phyloP scores from a whole-genome alignment of 192 early-diverging fungal species.

The Coemansia sp. region DNA sequence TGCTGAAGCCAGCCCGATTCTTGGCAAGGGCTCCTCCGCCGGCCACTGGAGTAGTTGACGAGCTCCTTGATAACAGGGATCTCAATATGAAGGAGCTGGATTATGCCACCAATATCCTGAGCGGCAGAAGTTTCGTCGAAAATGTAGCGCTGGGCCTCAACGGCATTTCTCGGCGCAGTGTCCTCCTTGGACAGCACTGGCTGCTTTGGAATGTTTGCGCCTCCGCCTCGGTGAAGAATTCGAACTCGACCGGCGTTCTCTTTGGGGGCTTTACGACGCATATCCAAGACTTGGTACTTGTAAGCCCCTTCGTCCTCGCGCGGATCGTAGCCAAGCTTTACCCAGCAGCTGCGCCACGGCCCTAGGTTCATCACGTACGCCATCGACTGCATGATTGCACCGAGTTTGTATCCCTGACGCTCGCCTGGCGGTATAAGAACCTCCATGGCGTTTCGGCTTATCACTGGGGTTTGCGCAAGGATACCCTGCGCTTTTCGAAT shows the following conservation, averaged over 20 bases:
- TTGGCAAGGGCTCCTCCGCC: constrained; percentile 27
- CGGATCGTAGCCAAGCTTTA: constrained; percentile 52
- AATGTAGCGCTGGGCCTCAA: constrained; percentile 13
- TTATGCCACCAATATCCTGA: constrained; percentile 29
- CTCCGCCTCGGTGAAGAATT: not conserved
- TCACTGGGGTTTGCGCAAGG: constrained; percentile 29
- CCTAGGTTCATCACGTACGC: constrained; percentile 42
- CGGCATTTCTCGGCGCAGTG: not conserved
- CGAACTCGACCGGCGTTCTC: not conserved
- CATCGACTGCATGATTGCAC: constrained; percentile 22
- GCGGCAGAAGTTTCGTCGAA: constrained; percentile 26
- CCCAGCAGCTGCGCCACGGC: constrained; percentile 54
- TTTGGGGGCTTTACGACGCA: constrained; percentile 11
- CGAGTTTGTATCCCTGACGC: constrained; percentile 9
- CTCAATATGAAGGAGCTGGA: constrained; percentile 31
- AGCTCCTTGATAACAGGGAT: constrained; percentile 27
- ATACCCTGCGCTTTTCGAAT: constrained; percentile 19
- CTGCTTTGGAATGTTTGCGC: not conserved
- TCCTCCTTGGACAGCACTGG: not conserved
- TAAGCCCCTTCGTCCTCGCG: constrained; percentile 34
- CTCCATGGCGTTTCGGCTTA: constrained; percentile 43
- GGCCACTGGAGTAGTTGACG: constrained; percentile 28
- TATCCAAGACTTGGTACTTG: constrained; percentile 49
- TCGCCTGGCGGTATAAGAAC: constrained; percentile 23
- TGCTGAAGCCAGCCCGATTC: constrained; percentile 44